phyloP scores from a whole-genome alignment of 805 yeast genomes.

The Kazachstania martiniae region DNA sequence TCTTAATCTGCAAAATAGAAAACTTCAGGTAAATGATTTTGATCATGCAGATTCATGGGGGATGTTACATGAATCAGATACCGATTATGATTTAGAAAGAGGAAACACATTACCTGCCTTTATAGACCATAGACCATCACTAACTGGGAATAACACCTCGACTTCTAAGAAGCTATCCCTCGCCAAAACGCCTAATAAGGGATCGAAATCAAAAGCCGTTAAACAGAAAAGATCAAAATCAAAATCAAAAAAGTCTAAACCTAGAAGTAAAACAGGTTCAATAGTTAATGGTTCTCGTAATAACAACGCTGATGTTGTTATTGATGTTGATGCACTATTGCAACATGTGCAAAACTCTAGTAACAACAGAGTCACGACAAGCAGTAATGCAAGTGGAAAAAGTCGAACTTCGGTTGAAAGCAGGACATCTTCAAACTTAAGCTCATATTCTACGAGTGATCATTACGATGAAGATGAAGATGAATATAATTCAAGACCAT shows the following conservation, averaged over 20 bases:
- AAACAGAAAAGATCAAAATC: background rate
- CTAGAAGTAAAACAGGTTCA: background rate
- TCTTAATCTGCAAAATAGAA: too few relatives aligned
- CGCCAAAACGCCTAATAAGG: background rate
- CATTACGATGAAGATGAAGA: conserved; percentile 14
- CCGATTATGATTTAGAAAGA: conserved; percentile 8
- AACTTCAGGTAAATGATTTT: conserved; percentile 15
- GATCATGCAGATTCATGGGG: conserved; percentile 28
- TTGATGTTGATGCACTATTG: conserved; percentile 27
- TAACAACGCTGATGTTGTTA: conserved; percentile 20
- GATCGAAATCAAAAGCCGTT: too few relatives aligned
- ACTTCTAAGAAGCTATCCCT: background rate
- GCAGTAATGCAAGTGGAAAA: background rate
- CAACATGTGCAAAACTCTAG: conserved; percentile 18
- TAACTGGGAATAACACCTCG: conserved; percentile 2
- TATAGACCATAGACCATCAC: conserved; percentile 21
- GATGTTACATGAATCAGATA: conserved; percentile 22
- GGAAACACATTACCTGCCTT: conserved; percentile 7
- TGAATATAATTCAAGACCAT: conserved; percentile 33
- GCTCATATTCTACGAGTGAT: too few relatives aligned
- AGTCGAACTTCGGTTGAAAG: too few relatives aligned
- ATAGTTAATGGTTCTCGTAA: too few relatives aligned
- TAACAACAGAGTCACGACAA: conserved; percentile 1
- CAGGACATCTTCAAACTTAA: too few relatives aligned
- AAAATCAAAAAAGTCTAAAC: background rate